Base-by-base conservation (phyloP, 2,329 filamentous ascomycete species). In the Sphaerulina musiva region DNA sequence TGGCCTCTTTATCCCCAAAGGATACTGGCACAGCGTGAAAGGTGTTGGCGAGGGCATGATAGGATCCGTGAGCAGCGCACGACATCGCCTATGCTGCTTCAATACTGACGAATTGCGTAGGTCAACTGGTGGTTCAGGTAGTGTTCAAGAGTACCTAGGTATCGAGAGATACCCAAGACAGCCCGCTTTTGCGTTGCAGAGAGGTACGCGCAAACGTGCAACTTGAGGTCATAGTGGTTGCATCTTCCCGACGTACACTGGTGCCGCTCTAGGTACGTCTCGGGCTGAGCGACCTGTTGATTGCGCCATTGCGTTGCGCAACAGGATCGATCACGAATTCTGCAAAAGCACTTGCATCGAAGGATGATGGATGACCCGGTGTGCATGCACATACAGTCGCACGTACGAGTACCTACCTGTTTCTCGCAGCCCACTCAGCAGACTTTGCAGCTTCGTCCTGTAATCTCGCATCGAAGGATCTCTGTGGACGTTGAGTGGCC, bases 11-110 rank as follows among this genome's bases (percentile, higher is more conserved):
- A 89, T 95, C 38, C 89, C 89, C 0, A 80, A 82, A 56, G 86
- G 86, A 1, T 93, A 88, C 87, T 95, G 89, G 89, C 89, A 95
- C 76, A 88, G 85, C 66, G 81, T 95, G 51, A 83, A 80, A 66
- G 86, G 87, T 39, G 64, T 78, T 44, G 82, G 80, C 1, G 62
- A 74, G 51, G 75, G 78, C 20, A 76, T 83, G 48, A 84, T 78
- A 51, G 81, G 76, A 57, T 83, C 80, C 53, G 80, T 82, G 62
- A 68, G 74, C 71, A 64, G 26, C 26, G 26, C 26, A 29, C 26
- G 26, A 29, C 26, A 29, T 29, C 26, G 26, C 5, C 26, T 29
- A 29, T 29, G 26, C 26, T 29, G 26, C 26, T 29, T 29, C 26
- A 29, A 29, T 29, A 29, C 39, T 43, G 39, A 43, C 31, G 29